A percentile compares a stretch with the other conserved stretches of the same genome.
Evolutionary conservation across 768 basidiomycete genomes (phyloP).

Genomic region (Daedaleopsis nitida): DNA sequence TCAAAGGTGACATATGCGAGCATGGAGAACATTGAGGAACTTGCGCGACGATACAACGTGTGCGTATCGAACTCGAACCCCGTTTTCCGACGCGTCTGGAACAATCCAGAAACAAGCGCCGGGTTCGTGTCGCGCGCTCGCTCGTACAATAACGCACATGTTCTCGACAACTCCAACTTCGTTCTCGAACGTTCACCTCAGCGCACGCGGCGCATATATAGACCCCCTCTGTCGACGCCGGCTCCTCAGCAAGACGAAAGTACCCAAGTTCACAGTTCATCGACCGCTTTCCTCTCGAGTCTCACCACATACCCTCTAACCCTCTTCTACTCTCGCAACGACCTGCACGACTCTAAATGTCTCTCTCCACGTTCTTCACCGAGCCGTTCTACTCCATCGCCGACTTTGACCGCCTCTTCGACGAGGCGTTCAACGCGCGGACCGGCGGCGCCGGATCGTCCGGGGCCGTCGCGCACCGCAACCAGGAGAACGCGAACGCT

Average conservation of each 20-base stretch:
- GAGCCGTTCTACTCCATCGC: constrained; percentile 43
- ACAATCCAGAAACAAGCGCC: neutral
- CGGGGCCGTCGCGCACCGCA: constrained; percentile 2
- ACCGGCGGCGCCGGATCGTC: constrained; percentile 3
- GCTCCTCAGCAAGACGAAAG: constrained; percentile 18
- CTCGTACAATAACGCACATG: neutral
- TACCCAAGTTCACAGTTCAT: constrained; percentile 16
- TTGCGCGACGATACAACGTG: no score
- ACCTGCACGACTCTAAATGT: constrained; percentile 29
- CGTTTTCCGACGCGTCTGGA: neutral
- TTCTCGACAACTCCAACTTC: neutral
- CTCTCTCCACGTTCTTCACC: constrained; percentile 41
- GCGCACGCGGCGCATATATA: neutral
- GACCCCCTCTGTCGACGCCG: neutral
- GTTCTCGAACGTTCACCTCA: neutral
- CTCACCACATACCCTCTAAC: constrained; percentile 2
- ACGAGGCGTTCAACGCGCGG: constrained; percentile 37
- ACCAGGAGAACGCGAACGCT: constrained; percentile 5
- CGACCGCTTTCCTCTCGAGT: constrained; percentile 16
- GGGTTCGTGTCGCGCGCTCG: neutral
- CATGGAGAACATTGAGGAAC: no score
- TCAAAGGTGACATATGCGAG: no score
- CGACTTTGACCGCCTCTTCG: constrained; percentile 47
- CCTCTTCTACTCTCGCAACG: constrained; percentile 6
- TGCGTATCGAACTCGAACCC: no score